Base-by-base conservation (phyloP, 148 eudicot genomes). In the Fagopyrum tataricum region DNA sequence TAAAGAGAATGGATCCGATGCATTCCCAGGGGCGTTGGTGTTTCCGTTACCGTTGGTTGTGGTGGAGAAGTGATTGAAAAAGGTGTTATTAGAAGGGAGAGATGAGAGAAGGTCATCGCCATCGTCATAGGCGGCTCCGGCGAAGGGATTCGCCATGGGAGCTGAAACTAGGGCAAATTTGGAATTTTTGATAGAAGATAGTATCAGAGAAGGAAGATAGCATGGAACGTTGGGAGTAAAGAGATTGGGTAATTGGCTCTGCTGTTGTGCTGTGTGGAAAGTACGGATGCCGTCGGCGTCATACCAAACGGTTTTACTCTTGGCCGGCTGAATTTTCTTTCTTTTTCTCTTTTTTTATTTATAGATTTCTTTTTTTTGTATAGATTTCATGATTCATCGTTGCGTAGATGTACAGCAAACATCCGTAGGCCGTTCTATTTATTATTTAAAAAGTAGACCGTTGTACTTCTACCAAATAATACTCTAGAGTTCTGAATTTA, bases 71-170 rank as follows among this genome's bases (percentile, higher is more conserved):
- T 61, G 37, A 67, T 40, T 73, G 69, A 75, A 67, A 56, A 71
- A 44, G 23, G 13, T 2, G 7, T 44, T 44, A 21, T 46, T 37
- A 64, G 73, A 59, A 55, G 80, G 58, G 69, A 17, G 82, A 0
- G 79, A 72, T 9, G 85, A 68, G 43, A 80, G 75, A 11, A 72
- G 18, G 49, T 81, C 84, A 0, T 53, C n/a, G 75, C 67, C 84
- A 44, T 78, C 81, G 8, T 76, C 82, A 41, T 48, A 74, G 58
- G 31, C 23, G 77, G 64, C 83, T 37, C 79, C 81, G 12, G 70
- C 81, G 56, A 48, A 76, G 44, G 66, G 81, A 10, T 74, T 79
- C 14, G 73, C 85, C 85, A 82, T 82, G 82, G 71, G 51, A 48
- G 67, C 6, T 20, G 53, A 59, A 23, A 56, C 64, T 15, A 39